Conservation (phyloP, 768 basidiomycete genomes). For the Mycena leptocephala region DNA sequence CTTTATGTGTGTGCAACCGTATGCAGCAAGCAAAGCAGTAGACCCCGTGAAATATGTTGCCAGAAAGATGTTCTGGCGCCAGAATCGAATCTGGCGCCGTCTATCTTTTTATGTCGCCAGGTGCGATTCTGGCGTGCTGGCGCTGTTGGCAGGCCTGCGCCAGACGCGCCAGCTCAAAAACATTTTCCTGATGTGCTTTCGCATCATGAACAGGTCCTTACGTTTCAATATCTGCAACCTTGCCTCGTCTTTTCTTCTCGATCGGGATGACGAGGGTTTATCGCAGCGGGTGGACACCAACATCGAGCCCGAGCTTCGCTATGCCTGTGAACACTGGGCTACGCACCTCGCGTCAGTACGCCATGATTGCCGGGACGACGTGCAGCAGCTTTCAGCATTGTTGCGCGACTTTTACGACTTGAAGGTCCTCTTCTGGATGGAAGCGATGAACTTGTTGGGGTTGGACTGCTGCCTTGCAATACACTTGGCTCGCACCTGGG, state of each 20-base stretch:
- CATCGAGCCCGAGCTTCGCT: conserved; percentile 5
- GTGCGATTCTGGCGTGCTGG: no score
- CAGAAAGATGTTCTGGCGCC: no score
- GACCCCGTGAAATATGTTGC: no score
- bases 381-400: neutral
- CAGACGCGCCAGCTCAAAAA: no score
- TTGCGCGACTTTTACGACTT: neutral
- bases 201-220: conserved; percentile 9
- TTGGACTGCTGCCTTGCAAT: conserved; percentile 1
- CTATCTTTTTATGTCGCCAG: no score
- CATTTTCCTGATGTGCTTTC: no score
- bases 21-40: no score
- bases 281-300: neutral
- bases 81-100: no score
- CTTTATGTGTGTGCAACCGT: no score
- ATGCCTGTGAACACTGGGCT: conserved; percentile 21
- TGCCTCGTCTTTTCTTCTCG: neutral
- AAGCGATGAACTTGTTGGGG: conserved; percentile 2
- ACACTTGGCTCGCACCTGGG: neutral
- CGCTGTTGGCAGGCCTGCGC: no score
- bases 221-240: conserved; percentile 19
- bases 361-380: neutral
- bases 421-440: conserved; percentile 27
- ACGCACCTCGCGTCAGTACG: neutral
- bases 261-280: neutral